Percentiles rank a stretch among this genome's conserved stretches.
These are phyloP conservation scores for Cytospora chrysosperma DNA, from an alignment of 2,329 filamentous ascomycete species.

Conservation along the genomic window DNA sequence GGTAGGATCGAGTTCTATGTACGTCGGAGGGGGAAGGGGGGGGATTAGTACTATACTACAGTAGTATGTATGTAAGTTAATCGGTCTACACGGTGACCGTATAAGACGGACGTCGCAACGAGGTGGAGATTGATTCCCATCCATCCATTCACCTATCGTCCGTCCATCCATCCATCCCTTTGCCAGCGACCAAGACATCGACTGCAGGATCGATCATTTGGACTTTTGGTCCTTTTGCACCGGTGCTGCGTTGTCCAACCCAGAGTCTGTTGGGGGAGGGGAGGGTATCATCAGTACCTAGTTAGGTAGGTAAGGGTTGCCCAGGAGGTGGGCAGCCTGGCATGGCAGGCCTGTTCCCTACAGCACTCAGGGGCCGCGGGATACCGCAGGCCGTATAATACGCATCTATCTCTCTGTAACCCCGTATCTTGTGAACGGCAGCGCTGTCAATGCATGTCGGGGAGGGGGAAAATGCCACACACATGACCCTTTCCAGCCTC, in stretches of 20 bases:
- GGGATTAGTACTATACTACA: not conserved
- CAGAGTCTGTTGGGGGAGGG: not conserved
- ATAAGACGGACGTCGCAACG: conserved; percentile 14
- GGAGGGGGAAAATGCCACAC: conserved; percentile 11
- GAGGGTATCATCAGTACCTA: conserved; percentile 7
- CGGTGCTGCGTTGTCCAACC: not conserved
- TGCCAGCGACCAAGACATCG: not conserved
- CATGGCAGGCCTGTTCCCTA: not conserved
- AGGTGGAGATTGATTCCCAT: not conserved
- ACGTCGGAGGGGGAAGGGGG: conserved; percentile 13
- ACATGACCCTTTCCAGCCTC: conserved; percentile 16
- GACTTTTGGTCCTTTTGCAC: conserved; percentile 13
- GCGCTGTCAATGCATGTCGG: conserved; percentile 17
- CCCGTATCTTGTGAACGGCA: not conserved
- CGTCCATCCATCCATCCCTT: not conserved
- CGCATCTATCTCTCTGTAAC: not conserved
- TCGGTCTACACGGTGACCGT: not conserved
- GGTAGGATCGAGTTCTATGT: conserved; percentile 8
- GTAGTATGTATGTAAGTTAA: too few relatives aligned
- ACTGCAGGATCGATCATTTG: conserved; percentile 17
- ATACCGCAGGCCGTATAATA: not conserved
- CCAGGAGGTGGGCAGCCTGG: conserved; percentile 1
- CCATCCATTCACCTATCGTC: not conserved
- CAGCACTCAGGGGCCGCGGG: not conserved
- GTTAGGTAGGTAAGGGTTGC: too few relatives aligned